Evolutionary conservation across 345 rosid genomes (phyloP), one percentile per base, ranked within the genome.

Genomic region (Boechera retrofracta): DNA sequence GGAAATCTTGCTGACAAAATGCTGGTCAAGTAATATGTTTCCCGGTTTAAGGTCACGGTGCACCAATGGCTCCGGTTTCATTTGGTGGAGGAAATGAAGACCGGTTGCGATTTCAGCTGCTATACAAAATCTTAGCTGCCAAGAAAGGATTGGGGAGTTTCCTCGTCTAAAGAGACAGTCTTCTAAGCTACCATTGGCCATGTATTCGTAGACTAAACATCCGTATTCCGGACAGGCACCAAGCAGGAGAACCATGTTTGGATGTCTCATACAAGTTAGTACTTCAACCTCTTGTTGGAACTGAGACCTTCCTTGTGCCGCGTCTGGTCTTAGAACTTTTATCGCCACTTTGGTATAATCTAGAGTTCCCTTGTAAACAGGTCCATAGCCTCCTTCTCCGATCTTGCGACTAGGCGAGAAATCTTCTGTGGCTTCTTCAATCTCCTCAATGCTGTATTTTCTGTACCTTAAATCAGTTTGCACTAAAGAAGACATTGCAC

Each of bases 381-480:
- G 98, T 11, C 97, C 97, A 58, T 94, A 94, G 31, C 98, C 98
- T 52, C 98, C 98, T 88, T 92, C 98, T 35, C 98, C 98, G 11
- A 94, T 82, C 84, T 90, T 92, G 42, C 78, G 90, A 24, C 85
- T 71, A 4, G 48, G 71, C 0, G 88, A 18, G 54, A 94, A 90
- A 58, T 80, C 58, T 3, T 88, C 80, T 1, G 98, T 86, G 71
- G 97, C 97, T 54, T 41, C 64, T 84, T 92, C 97, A 33, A 94
- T 89, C 83, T 94, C 97, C 73, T 89, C 89, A 36, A 92, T 90
- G 4, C 75, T 21, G 79, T 92, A 94, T 70, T 75, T 87, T 74
- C 92, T 68, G 47, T 88, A 94, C 74, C 87, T 77, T 33, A 80
- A 16, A 51, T 75, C 84, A 49, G 48, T 70, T 8, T 76, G 32